Conservation (phyloP, 305 asterid species). For the Withania somnifera region DNA sequence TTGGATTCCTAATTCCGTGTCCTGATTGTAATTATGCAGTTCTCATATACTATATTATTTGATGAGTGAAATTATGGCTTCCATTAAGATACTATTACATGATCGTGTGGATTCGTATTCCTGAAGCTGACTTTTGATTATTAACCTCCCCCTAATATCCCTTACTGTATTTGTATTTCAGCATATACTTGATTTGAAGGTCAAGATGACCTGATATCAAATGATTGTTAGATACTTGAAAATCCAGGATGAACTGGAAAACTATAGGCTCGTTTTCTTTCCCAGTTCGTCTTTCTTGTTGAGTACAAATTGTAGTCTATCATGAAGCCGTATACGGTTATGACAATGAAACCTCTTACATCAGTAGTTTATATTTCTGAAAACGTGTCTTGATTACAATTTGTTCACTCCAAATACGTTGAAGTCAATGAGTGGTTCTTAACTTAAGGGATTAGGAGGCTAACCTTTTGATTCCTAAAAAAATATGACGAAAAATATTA, state of each 20-base stretch:
- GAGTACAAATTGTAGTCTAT: background rate
- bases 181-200: background rate
- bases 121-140: background rate
- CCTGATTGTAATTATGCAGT: background rate
- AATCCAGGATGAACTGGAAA: background rate
- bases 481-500: background rate
- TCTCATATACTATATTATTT: background rate
- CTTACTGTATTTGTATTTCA: background rate
- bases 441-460: background rate
- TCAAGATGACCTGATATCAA: background rate
- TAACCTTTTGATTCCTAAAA: background rate
- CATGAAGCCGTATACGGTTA: background rate
- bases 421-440: background rate
- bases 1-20: background rate
- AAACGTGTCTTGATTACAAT: background rate
- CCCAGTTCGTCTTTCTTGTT: background rate
- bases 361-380: background rate
- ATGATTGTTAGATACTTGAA: background rate
- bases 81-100: background rate
- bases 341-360: background rate
- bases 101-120: background rate
- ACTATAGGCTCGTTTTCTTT: background rate
- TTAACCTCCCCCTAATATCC: background rate
- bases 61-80: background rate
- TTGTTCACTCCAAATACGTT: background rate